phyloP scores from a whole-genome alignment of 2,329 filamentous ascomycete species.

The Apiospora saccharicola region DNA sequence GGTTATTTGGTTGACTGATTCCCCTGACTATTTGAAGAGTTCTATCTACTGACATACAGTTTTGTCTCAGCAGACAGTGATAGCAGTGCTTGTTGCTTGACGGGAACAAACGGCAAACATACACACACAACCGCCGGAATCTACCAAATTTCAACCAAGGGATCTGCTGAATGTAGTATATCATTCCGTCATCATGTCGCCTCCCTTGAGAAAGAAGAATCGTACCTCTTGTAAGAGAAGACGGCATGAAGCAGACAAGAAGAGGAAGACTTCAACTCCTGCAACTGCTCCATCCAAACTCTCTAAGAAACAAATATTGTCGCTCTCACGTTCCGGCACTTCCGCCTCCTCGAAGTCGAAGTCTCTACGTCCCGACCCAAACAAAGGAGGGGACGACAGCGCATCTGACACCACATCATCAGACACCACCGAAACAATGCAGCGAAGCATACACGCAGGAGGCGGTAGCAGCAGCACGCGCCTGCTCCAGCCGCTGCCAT shows the following conservation, averaged over 20 bases:
- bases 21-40: background rate
- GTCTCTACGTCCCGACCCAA: background rate
- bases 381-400: background rate
- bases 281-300: background rate
- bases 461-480: background rate
- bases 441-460: background rate
- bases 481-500: background rate
- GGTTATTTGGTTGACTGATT: background rate
- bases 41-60: background rate
- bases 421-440: constrained; percentile 8
- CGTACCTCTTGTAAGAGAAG: background rate
- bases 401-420: no score
- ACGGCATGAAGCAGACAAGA: background rate
- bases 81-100: background rate
- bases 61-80: background rate
- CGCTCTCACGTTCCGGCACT: background rate
- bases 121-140: background rate
- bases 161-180: background rate
- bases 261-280: background rate
- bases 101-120: background rate
- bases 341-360: background rate
- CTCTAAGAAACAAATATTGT: background rate
- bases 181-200: background rate
- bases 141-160: background rate
- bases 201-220: background rate